Base-by-base conservation (phyloP, 1,284 basidiomycete species). In the Agroathelia rolfsii region DNA sequence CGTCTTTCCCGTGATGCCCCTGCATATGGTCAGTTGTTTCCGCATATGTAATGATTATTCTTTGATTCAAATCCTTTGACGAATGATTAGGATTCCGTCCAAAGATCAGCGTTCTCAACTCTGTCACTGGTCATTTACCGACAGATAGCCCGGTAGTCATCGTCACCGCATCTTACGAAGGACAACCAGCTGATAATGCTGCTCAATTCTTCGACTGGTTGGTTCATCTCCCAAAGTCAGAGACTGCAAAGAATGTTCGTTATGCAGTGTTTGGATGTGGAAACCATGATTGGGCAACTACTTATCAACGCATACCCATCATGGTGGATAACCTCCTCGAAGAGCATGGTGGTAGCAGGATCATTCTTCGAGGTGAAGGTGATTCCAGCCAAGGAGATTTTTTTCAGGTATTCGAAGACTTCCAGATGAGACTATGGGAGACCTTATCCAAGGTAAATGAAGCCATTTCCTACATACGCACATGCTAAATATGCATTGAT, bases 261-360 rank as follows among this genome's bases (percentile, higher is more conserved):
- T 73, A 58, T 41, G 60, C 59, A 6, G 64, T 73, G 17, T 71
- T 73, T 39, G 70, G 69, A 1, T 69, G 66, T 30, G 70, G 70
- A 4, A 69, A 72, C 47, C 58, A 56, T 35, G 70, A 72, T 43
- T 73, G 70, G 69, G 58, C 55, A 13, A 46, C 55, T 21, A 71
- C 69, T 2, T 72, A 61, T 49, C 69, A 72, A 48, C 52, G 56
- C n/a, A 62, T 73, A 18, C 70, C 70, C 5, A 60, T 32, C 30
- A 42, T 63, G 3, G 52, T 65, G 38, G 68, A 72, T 44, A 42
- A 51, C 6, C 40, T 50, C 8, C 41, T 72, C 7, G 59, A 50
- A 22, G 44, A 53, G 32, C 51, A 50, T 19, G 67, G 68, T 3
- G 68, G 50, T 11, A 51, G 51, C 34, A 50, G 64, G 13, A 46